These are phyloP conservation scores for Ricinus communis DNA, from an alignment of 345 rosid species.

Conservation along the genomic window DNA sequence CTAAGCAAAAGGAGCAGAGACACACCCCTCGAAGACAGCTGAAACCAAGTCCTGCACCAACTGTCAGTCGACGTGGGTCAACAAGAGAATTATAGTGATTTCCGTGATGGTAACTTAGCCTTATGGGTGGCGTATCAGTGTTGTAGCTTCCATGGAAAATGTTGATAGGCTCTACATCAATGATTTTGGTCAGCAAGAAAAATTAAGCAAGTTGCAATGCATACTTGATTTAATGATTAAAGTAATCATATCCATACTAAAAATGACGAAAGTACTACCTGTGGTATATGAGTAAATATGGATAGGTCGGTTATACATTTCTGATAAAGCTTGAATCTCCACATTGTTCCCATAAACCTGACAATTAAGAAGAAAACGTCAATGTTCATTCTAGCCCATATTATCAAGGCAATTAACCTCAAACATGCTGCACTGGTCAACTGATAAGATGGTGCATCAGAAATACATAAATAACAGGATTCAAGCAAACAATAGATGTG, in stretches of 20 bases:
- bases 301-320: constrained; percentile 96
- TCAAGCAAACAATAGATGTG: neutral
- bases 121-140: constrained; percentile 85
- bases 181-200: constrained; percentile 9
- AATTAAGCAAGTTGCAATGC: constrained; percentile 10
- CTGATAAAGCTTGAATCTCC: constrained; percentile 95
- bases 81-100: constrained; percentile 97
- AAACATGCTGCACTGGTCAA: neutral
- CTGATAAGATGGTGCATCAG: neutral
- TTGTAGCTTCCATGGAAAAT: constrained; percentile 89
- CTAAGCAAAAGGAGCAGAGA: neutral
- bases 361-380: constrained; percentile 17
- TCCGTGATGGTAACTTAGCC: constrained; percentile 90
- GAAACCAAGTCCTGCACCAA: constrained; percentile 98
- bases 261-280: constrained; percentile 47
- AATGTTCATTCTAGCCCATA: neutral
- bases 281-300: constrained; percentile 91
- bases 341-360: constrained; percentile 98
- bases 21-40: constrained; percentile 92
- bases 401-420: neutral
- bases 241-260: too few relatives aligned
- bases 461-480: neutral
- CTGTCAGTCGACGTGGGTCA: constrained; percentile 76
- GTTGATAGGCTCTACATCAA: constrained; percentile 80
- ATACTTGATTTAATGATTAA: neutral